Evolutionary conservation across 2,329 filamentous ascomycete species (phyloP).

Genomic region (Juglanconis oblonga): DNA sequence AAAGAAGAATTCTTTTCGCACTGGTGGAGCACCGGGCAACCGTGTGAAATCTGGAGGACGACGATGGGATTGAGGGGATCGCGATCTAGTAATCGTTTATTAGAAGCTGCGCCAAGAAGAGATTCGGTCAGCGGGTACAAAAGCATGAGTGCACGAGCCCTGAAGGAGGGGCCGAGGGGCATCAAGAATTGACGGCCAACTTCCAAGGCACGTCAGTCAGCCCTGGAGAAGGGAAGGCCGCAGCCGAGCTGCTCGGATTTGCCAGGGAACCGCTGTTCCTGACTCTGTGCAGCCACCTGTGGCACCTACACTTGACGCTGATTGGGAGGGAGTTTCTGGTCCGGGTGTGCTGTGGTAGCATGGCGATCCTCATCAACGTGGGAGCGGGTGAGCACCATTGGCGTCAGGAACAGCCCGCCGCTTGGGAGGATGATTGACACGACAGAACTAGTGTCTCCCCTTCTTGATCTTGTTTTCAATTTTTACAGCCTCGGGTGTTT

Average conservation of each 20-base stretch:
- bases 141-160: neutral
- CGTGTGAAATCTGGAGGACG: neutral
- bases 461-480: neutral
- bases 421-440: neutral
- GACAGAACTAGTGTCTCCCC: neutral
- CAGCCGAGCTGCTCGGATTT: neutral
- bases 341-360: neutral
- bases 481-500: neutral
- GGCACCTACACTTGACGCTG: neutral
- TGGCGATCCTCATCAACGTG: conserved; percentile 1
- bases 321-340: conserved; percentile 9
- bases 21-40: no score
- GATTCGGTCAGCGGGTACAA: neutral
- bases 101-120: neutral
- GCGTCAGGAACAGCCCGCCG: neutral
- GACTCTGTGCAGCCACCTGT: conserved; percentile 3
- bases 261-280: neutral
- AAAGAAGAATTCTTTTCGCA: neutral
- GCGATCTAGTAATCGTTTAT: neutral
- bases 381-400: neutral
- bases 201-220: neutral
- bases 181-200: neutral
- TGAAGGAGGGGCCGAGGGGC: neutral
- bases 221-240: neutral
- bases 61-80: neutral